These are phyloP conservation scores for Monosporascus sp. DNA, from an alignment of 2,329 filamentous ascomycete genomes.

Conservation along the genomic window DNA sequence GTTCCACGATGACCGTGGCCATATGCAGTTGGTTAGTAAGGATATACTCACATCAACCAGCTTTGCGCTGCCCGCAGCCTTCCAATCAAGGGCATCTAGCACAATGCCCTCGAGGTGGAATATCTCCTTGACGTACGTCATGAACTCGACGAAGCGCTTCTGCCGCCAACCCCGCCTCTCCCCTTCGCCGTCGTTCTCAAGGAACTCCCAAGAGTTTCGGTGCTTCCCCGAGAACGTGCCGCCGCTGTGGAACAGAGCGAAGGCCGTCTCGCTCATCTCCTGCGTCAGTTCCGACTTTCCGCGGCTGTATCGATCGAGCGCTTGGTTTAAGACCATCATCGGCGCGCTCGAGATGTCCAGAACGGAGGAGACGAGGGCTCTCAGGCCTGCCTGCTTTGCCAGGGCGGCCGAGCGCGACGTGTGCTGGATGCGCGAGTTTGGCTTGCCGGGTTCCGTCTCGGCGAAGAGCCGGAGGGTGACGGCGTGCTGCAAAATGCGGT, in stretches of 20 bases:
- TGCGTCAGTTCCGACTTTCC: conserved; percentile 27
- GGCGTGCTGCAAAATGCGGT: conserved; percentile 33
- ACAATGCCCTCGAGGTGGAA: conserved; percentile 32
- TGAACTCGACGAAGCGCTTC: conserved; percentile 34
- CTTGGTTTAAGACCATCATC: conserved; percentile 28
- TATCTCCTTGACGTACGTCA: conserved; percentile 35
- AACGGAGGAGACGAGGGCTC: conserved; percentile 31
- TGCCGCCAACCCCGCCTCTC: conserved; percentile 32
- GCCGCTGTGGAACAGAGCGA: conserved; percentile 30
- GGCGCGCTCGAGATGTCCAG: conserved; percentile 33
- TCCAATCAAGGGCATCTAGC: conserved; percentile 31
- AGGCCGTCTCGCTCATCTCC: conserved; percentile 31
- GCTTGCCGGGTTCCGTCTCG: conserved; percentile 18
- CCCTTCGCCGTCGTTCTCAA: conserved; percentile 36
- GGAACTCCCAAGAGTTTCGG: conserved; percentile 32
- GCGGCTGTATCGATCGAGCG: conserved; percentile 26
- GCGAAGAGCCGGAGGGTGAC: conserved; percentile 34
- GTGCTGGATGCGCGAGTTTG: conserved; percentile 27
- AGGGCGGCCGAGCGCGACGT: conserved; percentile 34
- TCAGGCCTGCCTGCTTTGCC: conserved; percentile 26
- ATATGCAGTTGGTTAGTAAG: not conserved
- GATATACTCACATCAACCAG: conserved; percentile 35
- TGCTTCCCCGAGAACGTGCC: conserved; percentile 24
- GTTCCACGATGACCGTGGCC: not conserved
- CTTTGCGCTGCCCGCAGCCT: conserved; percentile 27